phyloP scores from a whole-genome alignment of 345 rosid species.

The Syzygium grande region DNA sequence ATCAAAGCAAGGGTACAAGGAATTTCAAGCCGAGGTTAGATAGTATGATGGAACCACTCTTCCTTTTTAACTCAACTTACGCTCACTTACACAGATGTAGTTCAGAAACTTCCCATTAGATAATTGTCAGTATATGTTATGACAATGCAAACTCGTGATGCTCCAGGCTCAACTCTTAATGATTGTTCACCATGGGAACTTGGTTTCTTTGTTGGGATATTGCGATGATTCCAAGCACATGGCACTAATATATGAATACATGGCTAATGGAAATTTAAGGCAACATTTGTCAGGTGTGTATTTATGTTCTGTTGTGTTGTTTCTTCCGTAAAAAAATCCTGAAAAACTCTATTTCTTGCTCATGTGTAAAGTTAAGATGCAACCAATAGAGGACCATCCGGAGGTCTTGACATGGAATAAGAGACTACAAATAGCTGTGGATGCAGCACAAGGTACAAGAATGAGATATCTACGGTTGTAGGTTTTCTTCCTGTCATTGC shows the following conservation, averaged over 20 bases:
- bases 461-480: background rate
- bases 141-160: conserved; percentile 5
- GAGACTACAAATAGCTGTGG: conserved; percentile 33
- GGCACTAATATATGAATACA: conserved; percentile 43
- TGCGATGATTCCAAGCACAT: conserved; percentile 24
- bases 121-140: no score
- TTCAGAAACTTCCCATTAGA: background rate
- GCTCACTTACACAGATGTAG: no score
- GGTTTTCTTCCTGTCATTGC: background rate
- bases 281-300: conserved; percentile 14
- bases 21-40: conserved; percentile 24
- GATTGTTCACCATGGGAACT: conserved; percentile 18
- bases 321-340: no score
- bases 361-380: background rate
- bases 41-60: background rate
- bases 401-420: background rate
- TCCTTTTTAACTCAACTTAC: no score
- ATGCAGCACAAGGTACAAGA: conserved; percentile 27
- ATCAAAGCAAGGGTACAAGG: conserved; percentile 18
- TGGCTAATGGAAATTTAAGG: conserved; percentile 22
- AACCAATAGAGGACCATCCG: background rate
- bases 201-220: conserved; percentile 21
- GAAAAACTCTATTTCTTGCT: background rate
- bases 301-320: no score
- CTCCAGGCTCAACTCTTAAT: conserved; percentile 35